phyloP scores from a whole-genome alignment of 495 filamentous ascomycete species.

The Penicillium lividum region DNA sequence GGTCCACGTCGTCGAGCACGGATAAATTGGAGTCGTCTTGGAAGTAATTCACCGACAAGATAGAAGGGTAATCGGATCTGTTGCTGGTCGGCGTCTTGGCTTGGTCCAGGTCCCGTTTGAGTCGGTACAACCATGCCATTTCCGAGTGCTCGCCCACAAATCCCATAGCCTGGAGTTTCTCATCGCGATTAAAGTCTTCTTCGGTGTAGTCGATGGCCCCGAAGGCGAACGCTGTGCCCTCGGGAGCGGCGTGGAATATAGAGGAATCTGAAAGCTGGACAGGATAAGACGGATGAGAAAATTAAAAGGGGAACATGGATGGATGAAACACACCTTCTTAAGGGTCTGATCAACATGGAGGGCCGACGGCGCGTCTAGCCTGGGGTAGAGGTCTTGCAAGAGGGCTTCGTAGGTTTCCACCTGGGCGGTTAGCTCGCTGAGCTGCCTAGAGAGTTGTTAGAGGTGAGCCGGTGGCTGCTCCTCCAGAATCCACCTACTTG shows the following conservation, averaged over 20 bases:
- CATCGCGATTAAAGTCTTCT: constrained; percentile 62
- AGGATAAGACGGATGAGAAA: neutral
- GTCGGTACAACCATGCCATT: constrained; percentile 58
- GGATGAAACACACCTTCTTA: constrained; percentile 14
- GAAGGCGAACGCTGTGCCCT: constrained; percentile 40
- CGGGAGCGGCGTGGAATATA: constrained; percentile 16
- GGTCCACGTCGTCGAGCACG: constrained; percentile 45
- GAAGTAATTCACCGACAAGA: constrained; percentile 54
- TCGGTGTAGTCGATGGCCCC: constrained; percentile 54
- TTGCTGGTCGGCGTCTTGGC: constrained; percentile 20
- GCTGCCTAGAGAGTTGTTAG: constrained; percentile 35
- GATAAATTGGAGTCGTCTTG: constrained; percentile 53
- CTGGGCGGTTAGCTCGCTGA: constrained; percentile 43
- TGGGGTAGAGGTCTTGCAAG: constrained; percentile 40
- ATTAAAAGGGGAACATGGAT: neutral
- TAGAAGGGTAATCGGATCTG: constrained; percentile 27
- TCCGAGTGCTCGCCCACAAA: constrained; percentile 66
- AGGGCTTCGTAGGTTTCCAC: constrained; percentile 38
- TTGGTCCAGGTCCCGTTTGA: constrained; percentile 40
- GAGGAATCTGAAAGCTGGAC: constrained; percentile 3
- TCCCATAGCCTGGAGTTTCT: constrained; percentile 57
- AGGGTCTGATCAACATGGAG: constrained; percentile 41
- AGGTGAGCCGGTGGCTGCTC: neutral
- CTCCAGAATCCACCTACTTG: constrained; percentile 44
- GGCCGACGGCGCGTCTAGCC: constrained; percentile 32